Base-by-base conservation (phyloP, 192 early-diverging fungal species). In the Kickxella alabastrina region DNA sequence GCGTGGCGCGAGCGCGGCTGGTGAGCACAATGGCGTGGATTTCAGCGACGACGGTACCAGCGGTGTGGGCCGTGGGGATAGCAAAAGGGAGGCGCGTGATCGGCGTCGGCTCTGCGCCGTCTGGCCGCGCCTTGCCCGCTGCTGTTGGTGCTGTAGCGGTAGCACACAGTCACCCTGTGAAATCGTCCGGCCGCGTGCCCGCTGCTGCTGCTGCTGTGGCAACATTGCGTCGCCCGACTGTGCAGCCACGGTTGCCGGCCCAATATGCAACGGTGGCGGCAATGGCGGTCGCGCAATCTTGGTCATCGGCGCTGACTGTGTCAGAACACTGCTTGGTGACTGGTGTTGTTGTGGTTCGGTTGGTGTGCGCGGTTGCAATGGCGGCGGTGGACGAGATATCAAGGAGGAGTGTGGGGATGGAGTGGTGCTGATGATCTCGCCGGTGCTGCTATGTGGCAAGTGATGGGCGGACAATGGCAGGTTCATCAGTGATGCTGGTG, bases 401-500 rank as follows among this genome's bases (percentile, higher is more conserved):
- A 4, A 9, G 31, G 10, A 1, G 35, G 50, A 6, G 31, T 34
- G 6, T 26, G 34, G 2, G 43, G 15, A 0, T 24, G 4, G 7
- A 25, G 31, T 18, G 39, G 52, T 12, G 0, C 31, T 24, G 14
- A 65, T 37, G 7, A 66, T 58, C 9, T 62, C 63, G 44, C 63
- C 70, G 10, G 44, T 44, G 44, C 32, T 57, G 54, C 48, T 54
- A 49, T 65, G 58, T 25, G 72, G 65, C 46, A 75, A 38, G 39
- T 75, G 65, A 38, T 75, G 72, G 0, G 72, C 72, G 2, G 72
- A 75, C n/a, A 52, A 31, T 13, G 72, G 65, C 52, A 75, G 48
- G 44, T 75, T 75, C 52, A 75, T 53, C 36, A 75, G 56, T 41
- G 65, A 64, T 4, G 72, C 72, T 6, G 72, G 72, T 12, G 72